phyloP scores from a whole-genome alignment of 2,329 filamentous ascomycete species.

The Penicillium sp. region DNA sequence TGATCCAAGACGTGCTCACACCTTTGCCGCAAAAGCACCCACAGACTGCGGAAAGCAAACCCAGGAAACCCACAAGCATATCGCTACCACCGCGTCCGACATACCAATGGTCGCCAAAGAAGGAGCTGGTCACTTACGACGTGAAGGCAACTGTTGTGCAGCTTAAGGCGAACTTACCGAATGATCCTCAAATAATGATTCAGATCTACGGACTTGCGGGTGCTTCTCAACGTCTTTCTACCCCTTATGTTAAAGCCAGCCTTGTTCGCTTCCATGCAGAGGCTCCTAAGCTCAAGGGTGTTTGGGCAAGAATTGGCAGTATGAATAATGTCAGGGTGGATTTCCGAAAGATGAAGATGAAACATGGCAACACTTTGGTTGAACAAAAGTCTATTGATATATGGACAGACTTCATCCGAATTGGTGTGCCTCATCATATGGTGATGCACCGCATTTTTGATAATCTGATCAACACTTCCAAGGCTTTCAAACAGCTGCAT shows the following conservation, averaged over 20 bases:
- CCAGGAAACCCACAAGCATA: constrained; percentile 18
- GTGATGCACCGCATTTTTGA: constrained; percentile 89
- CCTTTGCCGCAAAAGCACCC: constrained; percentile 23
- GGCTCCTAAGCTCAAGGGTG: constrained; percentile 73
- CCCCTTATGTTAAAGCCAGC: constrained; percentile 74
- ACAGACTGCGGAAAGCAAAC: constrained; percentile 10
- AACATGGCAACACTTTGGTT: constrained; percentile 59
- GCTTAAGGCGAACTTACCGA: constrained; percentile 82
- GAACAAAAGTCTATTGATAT: constrained; percentile 84
- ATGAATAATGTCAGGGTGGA: constrained; percentile 79
- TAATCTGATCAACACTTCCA: constrained; percentile 83
- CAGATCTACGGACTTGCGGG: constrained; percentile 80
- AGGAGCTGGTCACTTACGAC: constrained; percentile 77
- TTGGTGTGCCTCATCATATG: constrained; percentile 88
- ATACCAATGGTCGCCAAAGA: constrained; percentile 24
- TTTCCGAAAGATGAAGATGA: constrained; percentile 71
- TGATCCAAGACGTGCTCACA: constrained; percentile 67
- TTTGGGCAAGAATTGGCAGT: constrained; percentile 84
- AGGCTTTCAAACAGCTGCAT: constrained; percentile 85
- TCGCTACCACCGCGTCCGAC: constrained; percentile 28
- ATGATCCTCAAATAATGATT: constrained; percentile 87
- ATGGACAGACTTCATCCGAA: constrained; percentile 76
- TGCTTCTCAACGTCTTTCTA: constrained; percentile 82
- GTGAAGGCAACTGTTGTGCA: constrained; percentile 79
- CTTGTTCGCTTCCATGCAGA: constrained; percentile 84